Evolutionary conservation across 2,329 filamentous ascomycete genomes (phyloP).

Genomic region (Helicocarpus griseus): DNA sequence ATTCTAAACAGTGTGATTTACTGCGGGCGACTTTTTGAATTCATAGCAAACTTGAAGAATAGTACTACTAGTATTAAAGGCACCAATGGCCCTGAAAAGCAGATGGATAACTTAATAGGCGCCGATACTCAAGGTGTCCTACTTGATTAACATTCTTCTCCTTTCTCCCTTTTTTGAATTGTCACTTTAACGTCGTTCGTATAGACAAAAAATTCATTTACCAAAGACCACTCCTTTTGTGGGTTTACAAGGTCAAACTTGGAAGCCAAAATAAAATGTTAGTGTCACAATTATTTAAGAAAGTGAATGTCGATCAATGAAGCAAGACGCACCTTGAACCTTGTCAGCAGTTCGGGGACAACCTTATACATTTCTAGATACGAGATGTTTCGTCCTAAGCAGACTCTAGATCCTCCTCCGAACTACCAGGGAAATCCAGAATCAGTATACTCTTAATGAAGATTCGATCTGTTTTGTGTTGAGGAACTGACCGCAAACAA

Average conservation of each 20-base stretch:
- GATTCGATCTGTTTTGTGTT: background rate
- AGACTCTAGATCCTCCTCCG: slow-evolving; percentile 3
- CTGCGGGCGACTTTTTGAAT: too few species aligned
- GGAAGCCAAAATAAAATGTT: background rate
- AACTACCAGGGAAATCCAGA: background rate
- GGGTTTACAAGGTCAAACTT: slow-evolving; percentile 9
- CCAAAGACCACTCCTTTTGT: slow-evolving; percentile 7
- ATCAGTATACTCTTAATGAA: background rate
- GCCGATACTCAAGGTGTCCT: too few species aligned
- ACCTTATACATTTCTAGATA: slow-evolving; percentile 12
- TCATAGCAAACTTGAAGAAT: too few species aligned
- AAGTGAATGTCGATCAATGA: background rate
- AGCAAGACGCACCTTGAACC: background rate
- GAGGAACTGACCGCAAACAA: background rate
- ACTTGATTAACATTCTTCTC: too few species aligned
- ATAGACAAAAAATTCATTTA: slow-evolving; percentile 11
- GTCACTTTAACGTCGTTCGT: slow-evolving; percentile 6
- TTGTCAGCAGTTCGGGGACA: slow-evolving; percentile 6
- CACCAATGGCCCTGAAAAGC: too few species aligned
- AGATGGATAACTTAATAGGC: too few species aligned
- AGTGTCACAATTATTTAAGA: background rate
- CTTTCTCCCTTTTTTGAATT: slow-evolving; percentile 1
- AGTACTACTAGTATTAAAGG: too few species aligned
- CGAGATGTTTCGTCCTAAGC: slow-evolving; percentile 11
- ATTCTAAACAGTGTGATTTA: too few species aligned